phyloP scores from a whole-genome alignment of 768 basidiomycete species.

The Rubroboletus pulcherrimus region DNA sequence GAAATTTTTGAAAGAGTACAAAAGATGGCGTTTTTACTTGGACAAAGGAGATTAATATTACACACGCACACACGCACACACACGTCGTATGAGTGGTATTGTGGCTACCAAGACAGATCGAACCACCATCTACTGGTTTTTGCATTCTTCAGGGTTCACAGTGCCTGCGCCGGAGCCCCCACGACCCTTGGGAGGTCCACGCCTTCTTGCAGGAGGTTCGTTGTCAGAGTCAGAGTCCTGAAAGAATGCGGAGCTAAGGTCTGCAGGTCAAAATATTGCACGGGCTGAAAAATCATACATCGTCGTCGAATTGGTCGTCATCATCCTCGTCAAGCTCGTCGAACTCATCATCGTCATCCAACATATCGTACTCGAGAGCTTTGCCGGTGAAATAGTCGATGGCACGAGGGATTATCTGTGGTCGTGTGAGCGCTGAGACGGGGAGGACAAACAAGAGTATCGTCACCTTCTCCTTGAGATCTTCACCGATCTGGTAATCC shows the following conservation, averaged over 20 bases:
- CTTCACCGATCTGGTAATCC: slow-evolving; percentile 98
- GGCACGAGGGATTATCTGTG: slow-evolving; percentile 88
- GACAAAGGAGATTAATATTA: slow-evolving; percentile 10
- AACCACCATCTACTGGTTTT: slow-evolving; percentile 65
- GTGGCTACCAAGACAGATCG: slow-evolving; percentile 10
- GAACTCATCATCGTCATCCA: slow-evolving; percentile 54
- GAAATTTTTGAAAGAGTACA: too few relatives aligned
- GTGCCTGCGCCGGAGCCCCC: slow-evolving; percentile 39
- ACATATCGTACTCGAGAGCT: slow-evolving; percentile 77
- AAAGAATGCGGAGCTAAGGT: slow-evolving; percentile 18
- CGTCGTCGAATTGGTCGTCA: slow-evolving; percentile 57
- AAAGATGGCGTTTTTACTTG: not conserved
- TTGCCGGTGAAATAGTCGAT: slow-evolving; percentile 98
- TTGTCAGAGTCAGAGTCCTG: slow-evolving; percentile 69
- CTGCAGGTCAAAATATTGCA: slow-evolving; percentile 13
- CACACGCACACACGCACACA: slow-evolving; percentile 10
- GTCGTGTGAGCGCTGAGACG: not conserved
- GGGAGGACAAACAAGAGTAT: not conserved
- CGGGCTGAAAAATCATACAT: slow-evolving; percentile 37
- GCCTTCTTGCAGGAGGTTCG: slow-evolving; percentile 57
- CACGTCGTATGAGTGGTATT: slow-evolving; percentile 18
- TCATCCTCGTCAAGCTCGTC: slow-evolving; percentile 54
- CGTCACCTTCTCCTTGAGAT: slow-evolving; percentile 92
- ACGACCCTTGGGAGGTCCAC: slow-evolving; percentile 56
- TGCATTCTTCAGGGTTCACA: slow-evolving; percentile 80